Evolutionary conservation across 1,139 yeast species (phyloP).

Genomic region (Candida sojae): DNA sequence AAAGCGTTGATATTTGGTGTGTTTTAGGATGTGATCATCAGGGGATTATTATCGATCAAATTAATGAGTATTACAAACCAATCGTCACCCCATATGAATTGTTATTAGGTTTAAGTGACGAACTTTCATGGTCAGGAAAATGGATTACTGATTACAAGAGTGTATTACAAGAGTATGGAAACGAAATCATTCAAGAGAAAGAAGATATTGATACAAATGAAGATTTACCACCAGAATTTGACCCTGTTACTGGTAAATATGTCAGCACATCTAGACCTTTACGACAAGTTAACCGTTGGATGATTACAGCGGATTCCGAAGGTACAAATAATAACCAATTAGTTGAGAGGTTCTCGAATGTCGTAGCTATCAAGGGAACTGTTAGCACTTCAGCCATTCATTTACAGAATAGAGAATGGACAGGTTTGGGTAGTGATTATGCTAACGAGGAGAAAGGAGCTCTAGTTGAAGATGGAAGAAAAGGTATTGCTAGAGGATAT

Average conservation of each 20-base stretch:
- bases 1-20: conserved; percentile 90
- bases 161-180: conserved; percentile 39
- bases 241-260: conserved; percentile 82
- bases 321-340: conserved; percentile 34
- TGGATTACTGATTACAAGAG: conserved; percentile 83
- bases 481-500: conserved; percentile 91
- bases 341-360: conserved; percentile 59
- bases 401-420: conserved; percentile 78
- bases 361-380: conserved; percentile 70
- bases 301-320: conserved; percentile 41
- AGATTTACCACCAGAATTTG: conserved; percentile 74
- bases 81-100: conserved; percentile 93
- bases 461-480: conserved; percentile 72
- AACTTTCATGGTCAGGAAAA: conserved; percentile 84
- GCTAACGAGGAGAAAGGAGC: conserved; percentile 59
- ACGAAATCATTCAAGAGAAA: conserved; percentile 21
- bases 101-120: conserved; percentile 72
- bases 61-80: conserved; percentile 82
- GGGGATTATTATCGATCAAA: conserved; percentile 80
- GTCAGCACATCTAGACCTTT: conserved; percentile 74
- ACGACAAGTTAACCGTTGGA: conserved; percentile 64
- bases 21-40: conserved; percentile 93
- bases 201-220: conserved; percentile 18
- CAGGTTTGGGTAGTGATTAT: conserved; percentile 89
- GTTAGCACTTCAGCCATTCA: conserved; percentile 86